Conservation (phyloP, 169 alveolate species). For the Plasmodium adleri region DNA sequence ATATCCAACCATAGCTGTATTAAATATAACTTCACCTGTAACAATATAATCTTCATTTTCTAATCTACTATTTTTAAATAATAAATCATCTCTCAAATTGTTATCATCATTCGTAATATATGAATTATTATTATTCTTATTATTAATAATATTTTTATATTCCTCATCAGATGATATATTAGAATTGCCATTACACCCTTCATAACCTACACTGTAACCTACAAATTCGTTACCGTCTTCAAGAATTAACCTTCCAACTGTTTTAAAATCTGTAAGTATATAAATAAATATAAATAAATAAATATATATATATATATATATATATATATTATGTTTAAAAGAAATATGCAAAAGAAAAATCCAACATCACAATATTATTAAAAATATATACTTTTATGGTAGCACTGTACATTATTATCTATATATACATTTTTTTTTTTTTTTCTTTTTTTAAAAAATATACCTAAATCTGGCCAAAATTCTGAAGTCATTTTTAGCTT, state of each 20-base stretch:
- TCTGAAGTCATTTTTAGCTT: constrained; percentile 23
- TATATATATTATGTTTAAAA: background rate
- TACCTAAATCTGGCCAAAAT: constrained; percentile 73
- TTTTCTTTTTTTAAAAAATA: background rate
- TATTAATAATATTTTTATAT: background rate
- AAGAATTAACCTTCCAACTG: constrained; percentile 70
- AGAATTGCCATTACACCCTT: constrained; percentile 40
- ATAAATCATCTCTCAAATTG: constrained; percentile 28
- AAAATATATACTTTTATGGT: no score
- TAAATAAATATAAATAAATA: background rate
- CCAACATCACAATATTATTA: no score
- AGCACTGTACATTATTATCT: background rate
- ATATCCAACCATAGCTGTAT: constrained; percentile 92
- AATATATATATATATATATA: background rate
- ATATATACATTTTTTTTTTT: constrained; percentile 8
- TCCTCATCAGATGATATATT: background rate
- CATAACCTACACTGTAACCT: constrained; percentile 73
- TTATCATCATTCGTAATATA: background rate
- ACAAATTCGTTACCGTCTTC: constrained; percentile 62
- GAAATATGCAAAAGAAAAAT: background rate
- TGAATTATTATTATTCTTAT: constrained; percentile 2
- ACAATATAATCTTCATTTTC: constrained; percentile 76
- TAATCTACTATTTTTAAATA: constrained; percentile 32
- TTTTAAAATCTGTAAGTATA: constrained; percentile 31
- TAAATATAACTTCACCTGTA: constrained; percentile 90